Base-by-base conservation (phyloP, 2,329 filamentous ascomycete genomes). In the Shiraia sp. region DNA sequence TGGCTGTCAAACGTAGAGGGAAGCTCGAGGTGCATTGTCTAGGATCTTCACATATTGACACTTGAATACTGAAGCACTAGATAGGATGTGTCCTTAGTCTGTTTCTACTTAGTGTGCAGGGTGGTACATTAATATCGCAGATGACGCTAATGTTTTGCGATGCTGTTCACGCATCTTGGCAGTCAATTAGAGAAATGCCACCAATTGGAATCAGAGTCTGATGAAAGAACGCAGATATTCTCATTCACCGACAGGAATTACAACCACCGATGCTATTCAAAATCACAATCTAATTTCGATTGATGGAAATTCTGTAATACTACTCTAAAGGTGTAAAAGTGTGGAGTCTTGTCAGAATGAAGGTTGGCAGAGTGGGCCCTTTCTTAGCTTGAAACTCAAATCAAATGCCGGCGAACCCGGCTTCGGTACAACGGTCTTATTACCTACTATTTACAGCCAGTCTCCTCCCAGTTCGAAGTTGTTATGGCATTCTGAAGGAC, bases 201-300 rank as follows among this genome's bases (percentile, higher is more conserved):
- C 57, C 55, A 60, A 60, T 58, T 34, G 49, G 51, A 54, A 22
- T 8, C 4, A 22, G 31, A 33, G 52, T 49, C 36, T 37, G 29
- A 10, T 34, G 9, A 17, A 28, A 17, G 16, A 19, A 14, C n/a
- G n/a, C n/a, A n/a, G n/a, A n/a, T n/a, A n/a, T n/a, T n/a, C n/a
- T n/a, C n/a, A n/a, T n/a, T n/a, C n/a, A n/a, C n/a, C n/a, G n/a
- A n/a, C n/a, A n/a, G n/a, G n/a, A n/a, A n/a, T n/a, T n/a, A n/a
- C n/a, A n/a, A n/a, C n/a, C n/a, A n/a, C n/a, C n/a, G n/a, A n/a
- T n/a, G n/a, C n/a, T n/a, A n/a, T n/a, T 22, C 19, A 22, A 22
- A 22, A 22, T 4, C 8, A 5, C 19, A 22, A 22, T n/a, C n/a
- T n/a, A 22, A 4, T 22, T 22, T 22, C 19, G 12, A 13, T 23